These are phyloP conservation scores for Colletotrichum tofieldiae DNA, from an alignment of 2,329 filamentous ascomycete genomes.

Conservation along the genomic window DNA sequence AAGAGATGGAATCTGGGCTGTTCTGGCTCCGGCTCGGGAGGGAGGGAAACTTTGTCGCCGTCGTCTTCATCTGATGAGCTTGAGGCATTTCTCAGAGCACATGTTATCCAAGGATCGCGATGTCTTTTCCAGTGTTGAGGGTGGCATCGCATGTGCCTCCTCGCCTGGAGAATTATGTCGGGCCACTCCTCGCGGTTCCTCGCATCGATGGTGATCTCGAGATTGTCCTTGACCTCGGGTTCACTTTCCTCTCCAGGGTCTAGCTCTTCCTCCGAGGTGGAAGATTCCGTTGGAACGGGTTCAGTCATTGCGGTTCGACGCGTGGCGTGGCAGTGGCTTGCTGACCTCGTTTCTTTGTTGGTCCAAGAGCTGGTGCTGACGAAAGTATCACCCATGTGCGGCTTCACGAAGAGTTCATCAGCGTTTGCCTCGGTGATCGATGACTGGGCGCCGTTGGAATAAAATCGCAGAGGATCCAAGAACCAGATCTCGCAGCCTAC, in stretches of 20 bases:
- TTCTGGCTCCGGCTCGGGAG: background rate
- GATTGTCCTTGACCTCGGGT: background rate
- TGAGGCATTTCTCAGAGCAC: background rate
- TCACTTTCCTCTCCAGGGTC: background rate
- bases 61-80: background rate
- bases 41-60: background rate
- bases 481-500: no score
- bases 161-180: background rate
- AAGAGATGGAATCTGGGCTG: background rate
- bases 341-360: no score
- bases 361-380: background rate
- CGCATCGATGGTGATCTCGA: background rate
- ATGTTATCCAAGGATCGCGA: background rate
- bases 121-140: background rate
- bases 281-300: background rate
- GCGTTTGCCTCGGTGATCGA: background rate
- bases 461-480: background rate
- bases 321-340: background rate
- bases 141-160: constrained; percentile 14
- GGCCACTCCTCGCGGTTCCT: background rate
- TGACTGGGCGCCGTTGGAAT: background rate
- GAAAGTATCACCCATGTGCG: background rate
- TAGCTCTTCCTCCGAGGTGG: background rate
- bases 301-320: background rate
- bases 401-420: background rate